Conservation (phyloP, 2,329 filamentous ascomycete genomes). For the Oidium heveae region DNA sequence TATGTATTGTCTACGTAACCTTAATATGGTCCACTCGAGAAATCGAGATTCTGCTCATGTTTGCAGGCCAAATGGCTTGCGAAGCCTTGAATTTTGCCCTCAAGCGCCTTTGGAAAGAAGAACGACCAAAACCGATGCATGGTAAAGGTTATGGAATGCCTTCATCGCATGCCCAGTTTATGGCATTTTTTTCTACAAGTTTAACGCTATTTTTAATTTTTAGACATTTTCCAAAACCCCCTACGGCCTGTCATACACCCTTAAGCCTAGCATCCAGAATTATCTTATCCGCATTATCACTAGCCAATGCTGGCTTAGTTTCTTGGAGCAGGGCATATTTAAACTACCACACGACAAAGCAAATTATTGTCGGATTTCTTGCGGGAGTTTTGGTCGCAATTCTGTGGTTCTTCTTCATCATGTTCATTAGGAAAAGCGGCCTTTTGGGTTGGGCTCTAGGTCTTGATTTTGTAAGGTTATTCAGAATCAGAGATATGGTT, state of each 20-base stretch:
- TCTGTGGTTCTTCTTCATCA: conserved; percentile 54
- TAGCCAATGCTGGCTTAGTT: conserved; percentile 38
- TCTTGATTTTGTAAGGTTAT: conserved; percentile 31
- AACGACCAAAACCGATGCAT: conserved; percentile 58
- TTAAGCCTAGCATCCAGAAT: conserved; percentile 35
- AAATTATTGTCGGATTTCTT: conserved; percentile 57
- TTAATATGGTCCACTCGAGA: conserved; percentile 82
- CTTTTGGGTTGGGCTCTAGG: conserved; percentile 50
- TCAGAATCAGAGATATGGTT: conserved; percentile 62
- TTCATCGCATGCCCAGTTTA: conserved; percentile 82
- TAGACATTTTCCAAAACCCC: conserved; percentile 37
- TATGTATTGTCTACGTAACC: conserved; percentile 74
- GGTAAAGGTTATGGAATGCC: conserved; percentile 97
- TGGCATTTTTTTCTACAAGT: conserved; percentile 71
- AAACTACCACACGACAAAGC: conserved; percentile 70
- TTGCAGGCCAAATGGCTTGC: conserved; percentile 72
- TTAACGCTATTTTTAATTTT: conserved; percentile 64
- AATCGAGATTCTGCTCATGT: conserved; percentile 70
- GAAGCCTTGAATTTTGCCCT: conserved; percentile 75
- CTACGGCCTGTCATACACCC: conserved; percentile 20
- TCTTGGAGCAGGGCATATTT: conserved; percentile 72
- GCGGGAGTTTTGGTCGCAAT: conserved; percentile 49
- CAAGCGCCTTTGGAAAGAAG: conserved; percentile 80
- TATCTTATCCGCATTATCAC: conserved; percentile 27
- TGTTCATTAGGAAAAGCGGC: conserved; percentile 37